Base-by-base conservation (phyloP, 805 yeast species). In the Saccharomycodes ludwigii region DNA sequence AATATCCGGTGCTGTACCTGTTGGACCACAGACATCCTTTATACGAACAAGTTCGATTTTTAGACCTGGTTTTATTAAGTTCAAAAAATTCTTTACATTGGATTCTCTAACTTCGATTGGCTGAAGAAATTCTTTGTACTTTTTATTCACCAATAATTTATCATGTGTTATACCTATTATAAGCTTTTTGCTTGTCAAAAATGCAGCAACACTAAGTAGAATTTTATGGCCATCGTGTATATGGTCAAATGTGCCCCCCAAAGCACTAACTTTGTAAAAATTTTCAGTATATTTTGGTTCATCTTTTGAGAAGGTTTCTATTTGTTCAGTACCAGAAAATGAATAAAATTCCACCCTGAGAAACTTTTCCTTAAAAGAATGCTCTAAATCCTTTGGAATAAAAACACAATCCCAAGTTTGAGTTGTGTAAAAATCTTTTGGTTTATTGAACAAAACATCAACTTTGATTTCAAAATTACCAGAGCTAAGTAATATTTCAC, bases 221-320 rank as follows among this genome's bases (percentile, higher is more conserved):
- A 91, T 77, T 52, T 81, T 83, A 56, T 91, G 99, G 0, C 97
- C 99, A 48, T 80, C 94, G 45, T 91, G 99, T 22, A 91, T 49
- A 56, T 91, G 97, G 49, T 91, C 99, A 58, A 91, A 91, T 0
- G 98, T 91, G 1, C 99, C 99, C 1, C 98, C 98, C 2, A 88
- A 75, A 0, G 95, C 88, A 18, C 53, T 44, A 4, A 64, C 62
- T 12, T 40, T 35, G 36, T 56, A 63, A 3, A 40, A 33, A 7
- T 49, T 43, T 15, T 44, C 45, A 12, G 21, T 20, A 17, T 31
- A 31, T 6, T 13, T 15, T 19, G 21, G n/a, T 12, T 16, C 17
- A 9, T 21, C 10, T 9, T 25, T 12, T 3, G 31, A 14, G 13
- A 10, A 25, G 18, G 9, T 10, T 4, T 6, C 9, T 16, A 17